phyloP scores from a whole-genome alignment of 139 green algal species.

The Asterochloris sp. region DNA sequence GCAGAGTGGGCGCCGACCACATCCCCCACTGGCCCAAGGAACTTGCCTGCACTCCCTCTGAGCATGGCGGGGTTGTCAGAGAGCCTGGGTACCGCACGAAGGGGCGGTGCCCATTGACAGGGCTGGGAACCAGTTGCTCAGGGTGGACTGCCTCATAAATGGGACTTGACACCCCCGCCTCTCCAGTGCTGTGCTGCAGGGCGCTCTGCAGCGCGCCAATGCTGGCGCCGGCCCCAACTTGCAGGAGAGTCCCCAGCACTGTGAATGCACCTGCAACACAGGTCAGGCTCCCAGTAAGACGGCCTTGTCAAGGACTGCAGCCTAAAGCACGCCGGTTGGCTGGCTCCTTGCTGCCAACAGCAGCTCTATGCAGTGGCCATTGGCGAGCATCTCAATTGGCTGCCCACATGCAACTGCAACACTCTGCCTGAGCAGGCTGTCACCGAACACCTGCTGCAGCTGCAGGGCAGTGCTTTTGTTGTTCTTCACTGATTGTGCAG shows the following conservation, averaged over 20 bases:
- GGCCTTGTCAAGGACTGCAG: neutral
- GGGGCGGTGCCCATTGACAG: neutral
- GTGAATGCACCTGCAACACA: constrained; percentile 7
- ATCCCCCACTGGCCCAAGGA: no score
- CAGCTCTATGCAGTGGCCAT: neutral
- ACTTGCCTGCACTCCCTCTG: constrained; percentile 56
- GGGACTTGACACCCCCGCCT: constrained; percentile 5
- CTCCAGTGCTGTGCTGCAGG: constrained; percentile 29
- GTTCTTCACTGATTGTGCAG: no score
- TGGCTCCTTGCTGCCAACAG: neutral
- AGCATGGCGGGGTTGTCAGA: constrained; percentile 86
- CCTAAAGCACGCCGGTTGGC: neutral
- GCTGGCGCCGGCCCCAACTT: constrained; percentile 25
- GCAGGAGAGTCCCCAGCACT: constrained; percentile 50
- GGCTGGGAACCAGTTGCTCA: constrained; percentile 48
- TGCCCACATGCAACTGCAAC: no score
- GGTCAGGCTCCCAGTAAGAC: neutral
- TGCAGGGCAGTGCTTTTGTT: no score
- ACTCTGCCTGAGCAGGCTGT: no score
- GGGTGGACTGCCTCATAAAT: constrained; percentile 31
- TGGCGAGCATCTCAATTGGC: neutral
- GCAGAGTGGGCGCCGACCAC: no score
- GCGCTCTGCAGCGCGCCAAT: constrained; percentile 41
- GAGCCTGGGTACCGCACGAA: constrained; percentile 69
- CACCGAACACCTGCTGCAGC: no score